These are phyloP conservation scores for Podaxis rugospora DNA, from an alignment of 768 basidiomycete species.

Conservation along the genomic window DNA sequence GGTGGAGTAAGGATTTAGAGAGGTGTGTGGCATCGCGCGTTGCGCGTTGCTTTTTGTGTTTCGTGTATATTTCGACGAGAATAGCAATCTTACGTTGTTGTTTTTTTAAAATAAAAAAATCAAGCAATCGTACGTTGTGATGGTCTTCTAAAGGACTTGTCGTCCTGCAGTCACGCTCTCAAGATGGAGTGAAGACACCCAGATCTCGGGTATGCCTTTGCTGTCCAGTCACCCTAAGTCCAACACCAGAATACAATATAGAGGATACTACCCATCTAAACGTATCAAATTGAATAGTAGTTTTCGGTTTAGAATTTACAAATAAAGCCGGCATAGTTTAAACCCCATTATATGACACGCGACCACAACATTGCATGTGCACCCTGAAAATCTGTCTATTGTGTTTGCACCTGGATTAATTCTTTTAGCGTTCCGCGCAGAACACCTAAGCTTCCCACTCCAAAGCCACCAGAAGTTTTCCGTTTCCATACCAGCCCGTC, in stretches of 20 bases:
- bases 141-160: neutral
- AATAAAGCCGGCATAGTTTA: neutral
- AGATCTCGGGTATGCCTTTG: neutral
- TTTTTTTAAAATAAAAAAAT: too few species aligned
- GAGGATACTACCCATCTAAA: neutral
- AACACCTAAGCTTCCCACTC: neutral
- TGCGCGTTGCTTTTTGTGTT: neutral
- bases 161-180: neutral
- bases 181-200: neutral
- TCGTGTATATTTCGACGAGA: neutral
- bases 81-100: neutral
- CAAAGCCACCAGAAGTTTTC: neutral
- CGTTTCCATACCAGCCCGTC: neutral
- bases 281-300: neutral
- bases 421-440: neutral
- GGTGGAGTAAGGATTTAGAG: constrained; percentile 26
- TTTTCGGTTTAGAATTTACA: neutral
- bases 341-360: neutral
- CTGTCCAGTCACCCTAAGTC: neutral
- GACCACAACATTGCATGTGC: neutral
- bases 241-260: too few species aligned
- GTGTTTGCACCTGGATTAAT: neutral
- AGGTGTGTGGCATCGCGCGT: neutral
- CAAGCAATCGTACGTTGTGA: neutral
- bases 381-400: neutral